Evolutionary conservation across 768 basidiomycete species (phyloP), one percentile per base, ranked within the genome.

Genomic region (Lentinula raphanica): DNA sequence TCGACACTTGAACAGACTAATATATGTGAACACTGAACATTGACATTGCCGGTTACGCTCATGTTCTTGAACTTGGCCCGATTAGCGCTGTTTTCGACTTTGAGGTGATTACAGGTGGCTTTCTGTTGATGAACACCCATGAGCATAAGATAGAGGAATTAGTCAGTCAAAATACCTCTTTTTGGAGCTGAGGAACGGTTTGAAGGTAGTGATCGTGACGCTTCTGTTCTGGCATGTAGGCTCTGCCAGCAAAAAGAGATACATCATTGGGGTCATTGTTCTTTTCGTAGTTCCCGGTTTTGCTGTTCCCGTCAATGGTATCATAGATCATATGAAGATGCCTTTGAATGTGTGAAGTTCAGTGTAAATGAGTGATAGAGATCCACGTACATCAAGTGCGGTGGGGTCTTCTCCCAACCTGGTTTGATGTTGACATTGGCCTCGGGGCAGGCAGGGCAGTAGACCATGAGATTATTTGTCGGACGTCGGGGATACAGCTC

Each of bases 361-460:
- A 38, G 9, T 8, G n/a, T n/a, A n/a, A n/a, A n/a, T n/a, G n/a
- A n/a, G n/a, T 38, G 17, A 17, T 38, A 8, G 8, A 8, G 17
- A 36, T 63, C 60, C 0, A 60, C 45, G 38, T 67, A 62, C 11
- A 63, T 68, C 58, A 49, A 25, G 8, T 49, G 21, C 13, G 23
- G 23, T 19, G 48, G 48, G 23, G 29, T 31, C 15, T 25, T 49
- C 7, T 49, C 48, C 48, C 48, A 49, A 6, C n/a, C 58, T 25
- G 63, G 38, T 6, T 65, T 63, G 13, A 71, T 59, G 58, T 71
- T 71, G 54, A 72, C 45, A 29, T 63, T 60, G 45, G 63, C 49
- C 32, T 72, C 64, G 8, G 69, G 71, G 51, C 71, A 72, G 9
- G 66, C 62, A 5, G 64, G 63, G 35, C 69, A 71, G 31, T 57